Base-by-base conservation (phyloP, 768 basidiomycete species). In the Tylopilus sp. region DNA sequence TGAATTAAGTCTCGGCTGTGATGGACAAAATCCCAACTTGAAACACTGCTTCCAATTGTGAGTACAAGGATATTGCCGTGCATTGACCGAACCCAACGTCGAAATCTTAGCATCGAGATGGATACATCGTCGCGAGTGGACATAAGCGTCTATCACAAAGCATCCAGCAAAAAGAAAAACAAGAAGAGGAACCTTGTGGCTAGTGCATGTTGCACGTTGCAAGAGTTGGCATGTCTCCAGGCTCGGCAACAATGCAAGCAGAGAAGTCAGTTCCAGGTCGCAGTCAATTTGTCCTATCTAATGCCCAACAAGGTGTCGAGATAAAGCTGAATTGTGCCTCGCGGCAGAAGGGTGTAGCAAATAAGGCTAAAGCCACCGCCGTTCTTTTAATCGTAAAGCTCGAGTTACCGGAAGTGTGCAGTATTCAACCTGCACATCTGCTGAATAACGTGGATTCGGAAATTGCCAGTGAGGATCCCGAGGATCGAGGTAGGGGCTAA, bases 21-120 rank as follows among this genome's bases (percentile, higher is more conserved):
- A 89, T 49, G 87, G 87, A 0, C 85, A 87, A 60, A 85, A 83
- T 50, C 78, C 83, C 1, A 88, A 88, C 58, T 68, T 81, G 43
- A 84, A 81, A 54, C 71, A 76, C 1, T 66, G 64, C 1, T 77
- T 83, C 50, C 57, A 62, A 23, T 71, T 86, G 86, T 87, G 61
- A 48, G 82, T 72, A 10, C 6, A 4, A 28, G 1, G 4, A 10
- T 22, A 20, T 6, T 1, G 0, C 8, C 12, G 6, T 3, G n/a
- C 11, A 2, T 40, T 6, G 18, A 5, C n/a, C 18, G 30, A 35
- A 11, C 8, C 21, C 57, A 18, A 40, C 0, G 15, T 39, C 41
- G 6, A 10, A 39, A 15, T 40, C 8, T 33, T 9, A 85, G 84
- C 33, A 64, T 68, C 20, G 70, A 77, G 13, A 73, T 65, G 0